Conservation (phyloP, 2,329 filamentous ascomycete species). For the Alternaria sp. region DNA sequence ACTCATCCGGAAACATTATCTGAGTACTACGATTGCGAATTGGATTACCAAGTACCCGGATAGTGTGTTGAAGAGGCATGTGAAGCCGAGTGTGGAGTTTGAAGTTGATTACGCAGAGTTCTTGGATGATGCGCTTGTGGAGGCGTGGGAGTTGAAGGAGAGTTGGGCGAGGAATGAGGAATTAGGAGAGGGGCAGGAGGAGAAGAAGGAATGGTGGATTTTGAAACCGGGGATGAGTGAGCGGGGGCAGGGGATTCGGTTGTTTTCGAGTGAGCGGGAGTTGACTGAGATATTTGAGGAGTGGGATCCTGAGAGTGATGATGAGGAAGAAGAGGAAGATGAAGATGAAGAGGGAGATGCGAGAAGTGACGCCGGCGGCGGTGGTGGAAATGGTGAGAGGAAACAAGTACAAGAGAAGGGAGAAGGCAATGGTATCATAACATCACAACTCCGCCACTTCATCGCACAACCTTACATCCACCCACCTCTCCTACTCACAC, state of each 20-base stretch:
- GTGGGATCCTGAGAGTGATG: conserved; percentile 80
- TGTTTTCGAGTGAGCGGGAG: conserved; percentile 86
- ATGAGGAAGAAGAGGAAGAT: conserved; percentile 58
- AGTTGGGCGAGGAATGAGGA: conserved; percentile 73
- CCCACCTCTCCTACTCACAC: conserved; percentile 76
- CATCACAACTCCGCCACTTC: conserved; percentile 93
- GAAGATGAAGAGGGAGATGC: conserved; percentile 46
- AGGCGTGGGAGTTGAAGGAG: conserved; percentile 85
- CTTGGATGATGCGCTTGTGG: conserved; percentile 87
- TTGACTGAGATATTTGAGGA: conserved; percentile 87
- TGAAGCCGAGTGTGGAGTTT: conserved; percentile 82
- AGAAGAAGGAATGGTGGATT: conserved; percentile 86
- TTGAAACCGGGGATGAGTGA: conserved; percentile 98
- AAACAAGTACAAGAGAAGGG: conserved; percentile 35
- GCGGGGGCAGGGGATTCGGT: conserved; percentile 85
- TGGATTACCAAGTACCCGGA: conserved; percentile 85
- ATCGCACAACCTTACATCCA: conserved; percentile 95
- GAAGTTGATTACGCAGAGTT: conserved; percentile 98
- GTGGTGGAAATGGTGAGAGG: not conserved
- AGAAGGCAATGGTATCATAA: conserved; percentile 67
- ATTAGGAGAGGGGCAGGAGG: conserved; percentile 21
- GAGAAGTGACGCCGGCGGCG: conserved; percentile 37
- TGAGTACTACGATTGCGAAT: conserved; percentile 80
- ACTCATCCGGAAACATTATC: conserved; percentile 93
- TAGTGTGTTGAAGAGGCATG: conserved; percentile 70